These are phyloP conservation scores for Colletotrichum liaoningense DNA, from an alignment of 2,329 filamentous ascomycete species.

Conservation along the genomic window DNA sequence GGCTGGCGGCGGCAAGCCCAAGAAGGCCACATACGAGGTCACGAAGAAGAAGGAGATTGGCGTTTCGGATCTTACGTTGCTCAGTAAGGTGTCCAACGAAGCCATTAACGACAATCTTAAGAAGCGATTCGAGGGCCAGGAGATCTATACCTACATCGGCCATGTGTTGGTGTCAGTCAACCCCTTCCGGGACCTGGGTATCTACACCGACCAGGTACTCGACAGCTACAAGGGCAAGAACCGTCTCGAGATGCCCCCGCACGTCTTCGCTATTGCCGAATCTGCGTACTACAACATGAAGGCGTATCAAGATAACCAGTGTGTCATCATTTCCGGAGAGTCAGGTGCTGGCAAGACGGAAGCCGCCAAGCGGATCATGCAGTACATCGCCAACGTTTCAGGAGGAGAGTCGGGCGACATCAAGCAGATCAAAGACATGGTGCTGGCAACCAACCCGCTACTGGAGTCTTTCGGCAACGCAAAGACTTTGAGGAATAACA, in stretches of 20 bases:
- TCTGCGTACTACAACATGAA: conserved; percentile 99
- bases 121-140: conserved; percentile 95
- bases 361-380: conserved; percentile 98
- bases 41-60: conserved; percentile 99
- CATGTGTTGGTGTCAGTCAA: conserved; percentile 99
- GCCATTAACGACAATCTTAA: conserved; percentile 99
- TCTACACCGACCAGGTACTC: conserved; percentile 95
- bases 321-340: conserved; percentile 98
- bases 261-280: conserved; percentile 98
- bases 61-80: conserved; percentile 94
- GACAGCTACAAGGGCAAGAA: conserved; percentile 98
- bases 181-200: conserved; percentile 95
- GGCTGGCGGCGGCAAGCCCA: conserved; percentile 72
- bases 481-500: conserved; percentile 98
- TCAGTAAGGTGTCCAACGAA: conserved; percentile 99
- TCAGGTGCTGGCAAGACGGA: conserved; percentile 99
- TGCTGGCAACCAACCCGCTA: conserved; percentile 95
- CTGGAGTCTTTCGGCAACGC: conserved; percentile 98
- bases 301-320: conserved; percentile 98
- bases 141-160: conserved; percentile 99
- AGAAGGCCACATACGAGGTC: conserved; percentile 95
- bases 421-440: conserved; percentile 99
- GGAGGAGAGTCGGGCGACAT: conserved; percentile 87
- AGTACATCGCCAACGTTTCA: conserved; percentile 98
- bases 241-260: conserved; percentile 91